phyloP scores from a whole-genome alignment of 352 stramenopile species.

The Phytophthora lateralis region DNA sequence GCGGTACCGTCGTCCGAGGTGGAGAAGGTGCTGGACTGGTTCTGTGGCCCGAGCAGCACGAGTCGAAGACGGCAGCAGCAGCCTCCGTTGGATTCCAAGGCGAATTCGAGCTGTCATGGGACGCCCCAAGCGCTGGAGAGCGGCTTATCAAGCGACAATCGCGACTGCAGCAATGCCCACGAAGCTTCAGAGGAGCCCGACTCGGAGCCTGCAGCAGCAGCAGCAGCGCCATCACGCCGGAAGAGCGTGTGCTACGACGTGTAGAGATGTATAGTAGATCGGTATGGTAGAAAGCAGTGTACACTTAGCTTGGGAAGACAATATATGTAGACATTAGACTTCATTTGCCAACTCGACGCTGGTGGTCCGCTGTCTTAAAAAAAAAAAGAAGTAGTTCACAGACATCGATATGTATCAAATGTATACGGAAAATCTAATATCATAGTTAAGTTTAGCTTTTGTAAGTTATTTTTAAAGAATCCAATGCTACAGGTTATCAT shows the following conservation, averaged over 20 bases:
- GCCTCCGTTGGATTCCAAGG: constrained; percentile 1
- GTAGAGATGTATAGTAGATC: constrained; percentile 18
- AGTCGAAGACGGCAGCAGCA: constrained; percentile 13
- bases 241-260: constrained; percentile 47
- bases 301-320: constrained; percentile 15
- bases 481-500: too few relatives aligned
- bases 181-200: constrained; percentile 21
- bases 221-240: constrained; percentile 16
- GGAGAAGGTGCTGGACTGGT: constrained; percentile 30
- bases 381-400: too few relatives aligned
- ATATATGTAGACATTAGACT: constrained; percentile 2
- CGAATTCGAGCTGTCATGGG: not conserved
- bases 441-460: not conserved
- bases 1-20: constrained; percentile 31
- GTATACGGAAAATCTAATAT: not conserved
- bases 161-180: not conserved
- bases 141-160: not conserved
- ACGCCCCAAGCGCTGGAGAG: constrained; percentile 17
- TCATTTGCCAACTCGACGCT: too few relatives aligned
- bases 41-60: constrained; percentile 21
- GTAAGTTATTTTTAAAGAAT: too few relatives aligned
- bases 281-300: constrained; percentile 27
- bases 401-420: too few relatives aligned
- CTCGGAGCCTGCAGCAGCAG: constrained; percentile 7
- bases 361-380: too few relatives aligned